Evolutionary conservation across 2,329 filamentous ascomycete species (phyloP).

Genomic region (Arachnopeziza araneosa): DNA sequence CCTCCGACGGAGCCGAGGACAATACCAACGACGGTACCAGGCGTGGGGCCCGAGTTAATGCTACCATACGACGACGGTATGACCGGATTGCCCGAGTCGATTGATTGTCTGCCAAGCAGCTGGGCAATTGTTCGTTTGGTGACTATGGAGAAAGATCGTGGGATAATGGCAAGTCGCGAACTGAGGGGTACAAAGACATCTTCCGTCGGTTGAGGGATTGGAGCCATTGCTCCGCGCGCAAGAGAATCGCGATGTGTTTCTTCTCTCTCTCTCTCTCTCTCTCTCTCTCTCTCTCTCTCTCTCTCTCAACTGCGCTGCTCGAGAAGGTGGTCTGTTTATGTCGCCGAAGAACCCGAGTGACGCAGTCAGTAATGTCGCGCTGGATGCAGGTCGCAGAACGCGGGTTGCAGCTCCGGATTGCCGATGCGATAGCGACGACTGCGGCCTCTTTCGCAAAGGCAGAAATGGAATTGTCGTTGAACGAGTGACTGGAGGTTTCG

Average conservation of each 20-base stretch:
- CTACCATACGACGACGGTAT: slow-evolving; percentile 58
- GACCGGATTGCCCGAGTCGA: slow-evolving; percentile 37
- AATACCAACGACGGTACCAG: slow-evolving; percentile 56
- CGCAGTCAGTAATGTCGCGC: neutral
- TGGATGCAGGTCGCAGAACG: neutral
- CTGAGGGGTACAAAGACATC: neutral
- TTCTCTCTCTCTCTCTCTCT: neutral
- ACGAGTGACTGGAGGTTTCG: neutral
- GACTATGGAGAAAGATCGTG: neutral
- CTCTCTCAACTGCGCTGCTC: neutral
- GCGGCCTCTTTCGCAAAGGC: neutral
- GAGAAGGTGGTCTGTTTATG: neutral
- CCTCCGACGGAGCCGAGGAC: slow-evolving; percentile 48
- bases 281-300: no score
- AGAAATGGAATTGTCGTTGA: neutral
- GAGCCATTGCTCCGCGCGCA: neutral
- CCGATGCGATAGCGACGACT: neutral
- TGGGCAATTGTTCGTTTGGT: neutral
- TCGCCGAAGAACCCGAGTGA: neutral
- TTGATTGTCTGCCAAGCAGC: slow-evolving; percentile 33
- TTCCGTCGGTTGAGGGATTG: neutral
- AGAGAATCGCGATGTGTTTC: neutral
- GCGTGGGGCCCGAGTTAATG: slow-evolving; percentile 44
- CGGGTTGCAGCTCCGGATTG: neutral
- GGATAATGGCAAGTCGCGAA: neutral